phyloP scores from a whole-genome alignment of 108 stramenopile genomes.

The Conticribra weissflogii region DNA sequence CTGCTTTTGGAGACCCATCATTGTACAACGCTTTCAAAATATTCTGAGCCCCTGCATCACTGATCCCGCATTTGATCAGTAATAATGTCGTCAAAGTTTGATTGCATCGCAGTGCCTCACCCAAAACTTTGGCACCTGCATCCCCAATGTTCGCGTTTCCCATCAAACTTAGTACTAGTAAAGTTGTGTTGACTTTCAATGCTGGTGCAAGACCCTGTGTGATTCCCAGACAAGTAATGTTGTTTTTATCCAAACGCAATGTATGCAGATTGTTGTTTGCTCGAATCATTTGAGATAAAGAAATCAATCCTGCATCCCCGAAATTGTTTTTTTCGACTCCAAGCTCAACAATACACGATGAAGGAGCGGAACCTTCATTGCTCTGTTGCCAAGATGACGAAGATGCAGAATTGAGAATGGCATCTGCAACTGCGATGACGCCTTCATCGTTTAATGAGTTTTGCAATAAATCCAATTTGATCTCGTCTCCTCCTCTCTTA shows the following conservation, averaged over 20 bases:
- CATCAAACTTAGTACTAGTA: slow-evolving; percentile 18
- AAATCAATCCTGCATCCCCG: slow-evolving; percentile 11
- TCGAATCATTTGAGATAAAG: slow-evolving; percentile 17
- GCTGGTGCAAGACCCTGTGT: slow-evolving; percentile 5
- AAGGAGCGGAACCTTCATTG: not conserved
- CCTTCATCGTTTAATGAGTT: slow-evolving; percentile 26
- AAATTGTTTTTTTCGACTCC: slow-evolving; percentile 27
- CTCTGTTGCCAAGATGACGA: too few relatives aligned
- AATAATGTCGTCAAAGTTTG: slow-evolving; percentile 19
- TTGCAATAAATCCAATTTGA: slow-evolving; percentile 19
- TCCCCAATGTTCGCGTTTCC: slow-evolving; percentile 25
- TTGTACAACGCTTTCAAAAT: slow-evolving; percentile 19
- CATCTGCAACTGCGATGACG: slow-evolving; percentile 13
- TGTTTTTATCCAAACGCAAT: slow-evolving; percentile 25
- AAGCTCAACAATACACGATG: slow-evolving; percentile 15
- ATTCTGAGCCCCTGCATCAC: slow-evolving; percentile 5
- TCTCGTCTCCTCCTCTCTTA: not conserved
- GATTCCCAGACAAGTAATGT: slow-evolving; percentile 8
- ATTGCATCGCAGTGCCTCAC: slow-evolving; percentile 6
- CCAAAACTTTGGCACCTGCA: slow-evolving; percentile 10
- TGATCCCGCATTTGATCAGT: slow-evolving; percentile 27
- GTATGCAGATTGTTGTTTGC: slow-evolving; percentile 16
- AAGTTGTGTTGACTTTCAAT: slow-evolving; percentile 18
- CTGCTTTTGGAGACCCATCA: slow-evolving; percentile 5
- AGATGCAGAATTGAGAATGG: slow-evolving; percentile 7